phyloP scores from a whole-genome alignment of 163 green algal genomes.

The Prototheca wickerhamii region DNA sequence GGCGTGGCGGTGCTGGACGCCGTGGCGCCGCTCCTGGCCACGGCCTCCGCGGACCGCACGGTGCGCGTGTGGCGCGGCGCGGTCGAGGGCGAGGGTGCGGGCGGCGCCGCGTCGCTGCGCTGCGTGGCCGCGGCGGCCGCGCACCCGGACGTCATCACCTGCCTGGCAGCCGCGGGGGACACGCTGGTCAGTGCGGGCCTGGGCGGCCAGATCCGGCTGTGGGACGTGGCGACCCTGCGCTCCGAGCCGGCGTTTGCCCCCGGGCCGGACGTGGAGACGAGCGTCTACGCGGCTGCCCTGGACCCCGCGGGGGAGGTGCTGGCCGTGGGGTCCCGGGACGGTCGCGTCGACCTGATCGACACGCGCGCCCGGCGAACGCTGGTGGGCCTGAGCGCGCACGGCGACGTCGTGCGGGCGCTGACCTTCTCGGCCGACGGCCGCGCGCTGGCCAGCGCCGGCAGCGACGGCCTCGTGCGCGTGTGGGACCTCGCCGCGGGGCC shows the following conservation, averaged over 20 bases:
- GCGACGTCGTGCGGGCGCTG: constrained; percentile 67
- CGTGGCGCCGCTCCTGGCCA: constrained; percentile 39
- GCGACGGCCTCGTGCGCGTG: constrained; percentile 73
- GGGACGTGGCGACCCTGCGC: too few species aligned
- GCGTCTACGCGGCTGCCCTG: constrained; percentile 71
- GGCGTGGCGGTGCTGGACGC: constrained; percentile 44
- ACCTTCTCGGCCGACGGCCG: constrained; percentile 49
- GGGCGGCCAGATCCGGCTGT: too few species aligned
- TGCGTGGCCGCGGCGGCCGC: too few species aligned
- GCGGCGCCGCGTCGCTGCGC: too few species aligned
- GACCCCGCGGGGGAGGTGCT: constrained; percentile 49
- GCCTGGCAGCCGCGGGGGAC: too few species aligned
- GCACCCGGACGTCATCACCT: too few species aligned
- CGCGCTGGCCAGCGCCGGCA: constrained; percentile 58
- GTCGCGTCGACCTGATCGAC: constrained; percentile 55
- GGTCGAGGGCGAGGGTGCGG: constrained; percentile 1
- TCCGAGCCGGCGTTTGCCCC: too few species aligned
- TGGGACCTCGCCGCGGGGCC: constrained; percentile 82
- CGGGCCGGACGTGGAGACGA: too few species aligned
- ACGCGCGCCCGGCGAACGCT: constrained; percentile 28
- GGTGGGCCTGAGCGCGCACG: constrained; percentile 69
- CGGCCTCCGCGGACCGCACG: constrained; percentile 60
- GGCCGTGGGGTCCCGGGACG: constrained; percentile 62
- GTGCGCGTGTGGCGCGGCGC: constrained; percentile 52
- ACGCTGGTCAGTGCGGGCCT: too few species aligned